A percentile compares a stretch with the other conserved stretches of the same genome.
Evolutionary conservation across 2,329 filamentous ascomycete species (phyloP).

Genomic region (Colletotrichum sp.): DNA sequence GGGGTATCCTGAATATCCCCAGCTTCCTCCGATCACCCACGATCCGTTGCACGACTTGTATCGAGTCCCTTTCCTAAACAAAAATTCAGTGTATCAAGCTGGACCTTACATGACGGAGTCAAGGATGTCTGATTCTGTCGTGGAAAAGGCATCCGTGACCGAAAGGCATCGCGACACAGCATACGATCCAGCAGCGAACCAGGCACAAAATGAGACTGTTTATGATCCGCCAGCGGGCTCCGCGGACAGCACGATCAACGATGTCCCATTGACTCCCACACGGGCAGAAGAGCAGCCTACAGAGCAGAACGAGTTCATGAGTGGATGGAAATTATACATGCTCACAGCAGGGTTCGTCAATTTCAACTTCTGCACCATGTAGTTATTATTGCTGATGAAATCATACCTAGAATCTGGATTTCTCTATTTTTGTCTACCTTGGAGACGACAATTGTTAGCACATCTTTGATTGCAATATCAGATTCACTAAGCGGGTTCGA

Average conservation of each 20-base stretch:
- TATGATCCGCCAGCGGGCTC: not conserved
- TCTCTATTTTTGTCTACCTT: constrained; percentile 47
- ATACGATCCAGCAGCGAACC: not conserved
- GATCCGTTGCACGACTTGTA: not conserved
- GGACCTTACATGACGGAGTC: not conserved
- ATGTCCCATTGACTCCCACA: not conserved
- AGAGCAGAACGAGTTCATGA: not conserved
- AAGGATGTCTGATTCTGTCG: not conserved
- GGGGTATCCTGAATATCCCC: not conserved
- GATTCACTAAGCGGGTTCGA: constrained; percentile 40
- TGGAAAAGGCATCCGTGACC: not conserved
- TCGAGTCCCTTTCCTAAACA: not conserved
- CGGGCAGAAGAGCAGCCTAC: not conserved
- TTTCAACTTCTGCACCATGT: not conserved
- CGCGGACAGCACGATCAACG: not conserved
- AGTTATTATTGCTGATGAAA: not conserved
- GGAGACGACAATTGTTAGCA: constrained; percentile 56
- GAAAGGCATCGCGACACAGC: not conserved
- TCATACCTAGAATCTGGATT: not conserved
- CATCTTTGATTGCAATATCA: constrained; percentile 50
- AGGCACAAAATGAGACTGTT: not conserved
- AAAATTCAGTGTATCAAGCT: not conserved
- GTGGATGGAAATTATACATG: not conserved
- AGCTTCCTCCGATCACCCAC: not conserved
- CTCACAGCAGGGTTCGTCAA: not conserved